Evolutionary conservation across 1,284 basidiomycete species (phyloP), one percentile per base, ranked within the genome.

Genomic region (Ceratobasidium sp.): DNA sequence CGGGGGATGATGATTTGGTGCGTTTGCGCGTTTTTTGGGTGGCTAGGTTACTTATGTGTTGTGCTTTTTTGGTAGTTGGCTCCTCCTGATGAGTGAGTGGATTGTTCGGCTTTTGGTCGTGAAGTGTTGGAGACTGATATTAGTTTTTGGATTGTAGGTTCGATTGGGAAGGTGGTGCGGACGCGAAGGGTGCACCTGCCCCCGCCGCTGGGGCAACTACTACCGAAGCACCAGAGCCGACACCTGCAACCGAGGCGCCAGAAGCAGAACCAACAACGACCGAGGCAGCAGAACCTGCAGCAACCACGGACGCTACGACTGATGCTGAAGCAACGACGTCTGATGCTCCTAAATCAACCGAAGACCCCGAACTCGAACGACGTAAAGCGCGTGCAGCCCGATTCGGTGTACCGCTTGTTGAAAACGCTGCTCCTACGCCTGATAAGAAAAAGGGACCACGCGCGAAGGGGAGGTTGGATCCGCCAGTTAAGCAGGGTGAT

Each of bases 341-440:
- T 1, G 48, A 80, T 1, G 64, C 80, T 46, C 6, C 77, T 5
- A 1, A 64, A 40, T 42, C 81, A 1, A 80, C 81, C 1, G 77
- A 54, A 61, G 78, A 79, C 23, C 42, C 17, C 7, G 78, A 79
- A 38, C 9, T 65, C 9, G 80, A 70, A 40, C 76, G 70, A 23
- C 56, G 68, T 28, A 75, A 69, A 62, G 79, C 79, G 12, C 90
- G 92, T 44, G 92, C 92, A 1, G 91, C 86, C 38, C 90, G 92
- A 13, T 93, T 93, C 80, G 90, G 90, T 28, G 89, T 92, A n/a
- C 88, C 91, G 0, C 80, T 91, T 12, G 88, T 92, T 3, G 88
- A 79, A 20, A 73, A 4, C 33, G 33, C 90, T 71, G 23, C 57
- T 38, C 81, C 85, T 6, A 81, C 64, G 82, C 64, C 79, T 71